These are phyloP conservation scores for Puccinia triticina DNA, from an alignment of 1,284 basidiomycete genomes.

Conservation along the genomic window DNA sequence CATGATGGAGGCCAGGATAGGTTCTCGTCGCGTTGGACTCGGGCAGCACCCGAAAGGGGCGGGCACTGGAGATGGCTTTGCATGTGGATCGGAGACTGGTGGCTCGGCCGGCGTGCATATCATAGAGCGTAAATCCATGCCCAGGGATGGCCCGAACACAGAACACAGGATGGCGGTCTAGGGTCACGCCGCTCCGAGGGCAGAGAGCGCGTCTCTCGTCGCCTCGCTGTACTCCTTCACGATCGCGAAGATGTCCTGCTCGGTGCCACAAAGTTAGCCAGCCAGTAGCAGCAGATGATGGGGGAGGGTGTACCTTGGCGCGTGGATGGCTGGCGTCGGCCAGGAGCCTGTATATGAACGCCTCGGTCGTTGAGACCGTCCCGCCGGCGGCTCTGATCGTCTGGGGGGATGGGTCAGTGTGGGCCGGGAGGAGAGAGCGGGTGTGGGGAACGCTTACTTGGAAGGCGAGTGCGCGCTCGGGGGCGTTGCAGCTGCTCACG, in stretches of 20 bases:
- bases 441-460: constrained; percentile 52
- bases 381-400: constrained; percentile 16
- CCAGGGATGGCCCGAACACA: no score
- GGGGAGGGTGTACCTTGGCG: neutral
- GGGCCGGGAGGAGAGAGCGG: no score
- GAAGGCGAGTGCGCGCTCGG: constrained; percentile 56
- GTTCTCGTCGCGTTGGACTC: no score
- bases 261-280: neutral
- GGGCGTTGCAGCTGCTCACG: constrained; percentile 58
- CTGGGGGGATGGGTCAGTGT: neutral
- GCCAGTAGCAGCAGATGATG: neutral
- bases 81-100: no score
- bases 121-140: no score
- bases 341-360: constrained; percentile 10
- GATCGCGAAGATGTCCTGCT: constrained; percentile 7
- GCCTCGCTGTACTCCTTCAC: constrained; percentile 23
- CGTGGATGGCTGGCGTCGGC: constrained; percentile 27
- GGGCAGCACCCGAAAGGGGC: no score
- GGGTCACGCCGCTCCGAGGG: neutral
- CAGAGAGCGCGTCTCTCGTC: neutral
- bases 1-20: no score
- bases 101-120: no score
- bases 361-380: constrained; percentile 12
- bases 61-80: no score
- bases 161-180: no score